Evolutionary conservation across 805 yeast species (phyloP), one percentile per base, ranked within the genome.

Genomic region (Lachancea lanzarotensis): DNA sequence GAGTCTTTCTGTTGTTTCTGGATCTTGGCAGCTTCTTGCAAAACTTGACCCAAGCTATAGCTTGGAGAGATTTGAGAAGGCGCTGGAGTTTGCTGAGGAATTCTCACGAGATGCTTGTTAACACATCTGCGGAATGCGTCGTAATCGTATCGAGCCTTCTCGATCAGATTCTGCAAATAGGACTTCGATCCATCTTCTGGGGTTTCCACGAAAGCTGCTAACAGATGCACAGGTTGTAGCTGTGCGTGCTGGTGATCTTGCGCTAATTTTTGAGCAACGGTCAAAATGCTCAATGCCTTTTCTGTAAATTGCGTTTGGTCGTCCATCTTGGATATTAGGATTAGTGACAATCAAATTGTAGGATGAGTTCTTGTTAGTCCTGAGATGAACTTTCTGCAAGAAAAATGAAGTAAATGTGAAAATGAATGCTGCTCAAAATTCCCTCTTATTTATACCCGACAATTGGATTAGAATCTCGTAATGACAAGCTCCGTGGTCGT

Each of bases 81-180:
- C 2, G 97, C 83, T 2, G 98, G 98, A 31, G 72, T 72, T 63
- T 91, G 97, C 34, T 87, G 77, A 19, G 98, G 96, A 38, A 87
- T 71, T 47, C 95, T 74, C 5, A 90, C 95, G 56, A 93, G 67
- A 50, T 80, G 82, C 58, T 78, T 79, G 66, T 93, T 91, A 45
- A 93, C 87, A 1, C 78, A 70, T 50, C 96, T 76, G 63, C 83
- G 90, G 49, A 93, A 80, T 4, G 74, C 67, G 19, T 80, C 78
- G 82, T 91, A 91, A 52, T 93, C 98, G 59, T 79, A 89, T 50
- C 96, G 76, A 12, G 88, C 95, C 57, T 82, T 85, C 56, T 89
- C 95, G 16, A 86, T 68, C 38, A 93, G 70, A 13, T 95, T 84
- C 60, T 89, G 85, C 45, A 93, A 68, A 65, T 88, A 91, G 17